Evolutionary conservation across 768 basidiomycete genomes (phyloP).

Genomic region (Termitomyces sp.): DNA sequence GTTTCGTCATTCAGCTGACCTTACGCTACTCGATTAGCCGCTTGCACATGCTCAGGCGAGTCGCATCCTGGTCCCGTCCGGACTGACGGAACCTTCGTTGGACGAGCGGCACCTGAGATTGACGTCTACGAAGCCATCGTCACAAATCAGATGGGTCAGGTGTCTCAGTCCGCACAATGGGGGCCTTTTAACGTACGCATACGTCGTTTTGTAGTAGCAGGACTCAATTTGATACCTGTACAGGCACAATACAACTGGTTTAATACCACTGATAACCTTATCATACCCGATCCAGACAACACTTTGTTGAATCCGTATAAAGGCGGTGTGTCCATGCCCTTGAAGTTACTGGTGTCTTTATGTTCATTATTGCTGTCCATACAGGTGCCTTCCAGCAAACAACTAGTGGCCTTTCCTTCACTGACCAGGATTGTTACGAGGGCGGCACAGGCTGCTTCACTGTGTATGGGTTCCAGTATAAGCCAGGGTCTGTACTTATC

Average conservation of each 20-base stretch:
- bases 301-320: conserved; percentile 51
- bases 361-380: background rate
- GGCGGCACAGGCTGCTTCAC: conserved; percentile 23
- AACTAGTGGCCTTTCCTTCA: conserved; percentile 58
- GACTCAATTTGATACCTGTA: conserved; percentile 22
- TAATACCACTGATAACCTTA: conserved; percentile 43
- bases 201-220: conserved; percentile 17
- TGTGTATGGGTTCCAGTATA: conserved; percentile 45
- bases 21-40: conserved; percentile 15
- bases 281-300: conserved; percentile 40
- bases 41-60: conserved; percentile 39
- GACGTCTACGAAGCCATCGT: conserved; percentile 61
- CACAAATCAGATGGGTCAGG: conserved; percentile 25
- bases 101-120: conserved; percentile 67
- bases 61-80: conserved; percentile 37
- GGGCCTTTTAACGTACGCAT: conserved; percentile 60
- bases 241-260: conserved; percentile 56
- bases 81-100: conserved; percentile 51
- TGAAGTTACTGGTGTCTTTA: conserved; percentile 18
- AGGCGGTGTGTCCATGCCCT: conserved; percentile 55
- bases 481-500: conserved; percentile 34
- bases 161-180: conserved; percentile 50
- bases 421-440: conserved; percentile 66
- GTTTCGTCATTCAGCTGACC: background rate
- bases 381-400: conserved; percentile 63